Evolutionary conservation across 371 early-diverging fungal species (phyloP), one percentile per base, ranked within the genome.

Genomic region (Syncephalis plumigaleata): DNA sequence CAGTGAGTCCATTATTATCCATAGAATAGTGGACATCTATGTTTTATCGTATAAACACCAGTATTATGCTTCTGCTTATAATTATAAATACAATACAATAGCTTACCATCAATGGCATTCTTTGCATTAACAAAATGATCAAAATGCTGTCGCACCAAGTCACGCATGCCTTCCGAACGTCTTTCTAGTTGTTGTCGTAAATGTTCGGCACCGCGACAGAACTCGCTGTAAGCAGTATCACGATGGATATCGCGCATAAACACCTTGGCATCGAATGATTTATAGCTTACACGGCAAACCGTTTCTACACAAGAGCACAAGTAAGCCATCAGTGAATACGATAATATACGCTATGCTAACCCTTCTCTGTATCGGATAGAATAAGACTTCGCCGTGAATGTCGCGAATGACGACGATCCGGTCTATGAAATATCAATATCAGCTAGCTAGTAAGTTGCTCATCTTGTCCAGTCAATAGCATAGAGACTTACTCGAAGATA

Each of bases 51-150:
- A 18, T 23, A 18, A 18, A 44, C 21, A 42, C 15, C 20, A 50
- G 17, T 17, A 42, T 18, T n/a, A n/a, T n/a, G n/a, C n/a, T n/a
- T n/a, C n/a, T n/a, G n/a, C n/a, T n/a, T n/a, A n/a, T 20, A 43
- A 45, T 9, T 17, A 8, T 21, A 13, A 26, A 22, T 17, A 27
- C 9, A 37, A 36, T 27, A 17, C 18, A 20, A 21, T 13, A 23
- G 23, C 61, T 42, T 55, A 78, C 84, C 78, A 53, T 96, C 97
- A 40, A 96, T 90, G 0, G 91, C 89, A 50, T 75, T 81, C 65
- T 92, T 93, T 16, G 97, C 95, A 43, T 74, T 81, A 9, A 96
- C 93, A 59, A 96, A 96, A 38, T 90, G 81, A 54, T 91, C 90
- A 70, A 96, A 96, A 54, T 94, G 85, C 50, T 79, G 79, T 60